Base-by-base conservation (phyloP, 306 rosid genomes). In the Lotus japonicus region DNA sequence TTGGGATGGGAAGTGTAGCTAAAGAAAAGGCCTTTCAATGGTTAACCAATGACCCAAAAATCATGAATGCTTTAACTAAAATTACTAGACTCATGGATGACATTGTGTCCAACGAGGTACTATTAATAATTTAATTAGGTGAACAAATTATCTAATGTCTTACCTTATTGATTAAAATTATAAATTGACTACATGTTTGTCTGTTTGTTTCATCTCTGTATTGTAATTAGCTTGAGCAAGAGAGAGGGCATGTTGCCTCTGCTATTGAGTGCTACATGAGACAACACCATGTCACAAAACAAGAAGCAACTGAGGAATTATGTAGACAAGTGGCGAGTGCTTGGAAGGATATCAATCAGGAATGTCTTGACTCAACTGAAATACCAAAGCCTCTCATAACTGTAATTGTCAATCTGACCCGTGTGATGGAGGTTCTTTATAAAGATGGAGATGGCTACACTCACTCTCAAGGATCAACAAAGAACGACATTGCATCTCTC, bases 81-180 rank as follows among this genome's bases (percentile, higher is more conserved):
- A 45, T 82, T 41, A 5, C 45, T 16, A 75, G 86, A 35, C 57
- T 79, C 43, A 82, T 82, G 83, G 67, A 75, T 39, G 84, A 82
- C 56, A 53, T 79, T 2, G 76, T 65, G 17, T 74, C 81, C 5
- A 60, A 42, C 23, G 51, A 82, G 78, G 81, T 58, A 33, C n/a
- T n/a, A n/a, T n/a, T n/a, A n/a, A n/a, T n/a, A n/a, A n/a, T 0
- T 53, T 0, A 53, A 19, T 2, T 1, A 8, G 0, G 5, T 28
- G 10, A 10, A 2, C 0, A 1, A 10, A 23, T 21, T 21, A 1
- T 1, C 3, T 18, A 18, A 52, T 19, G 9, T 19, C 9, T 2
- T 52, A 13, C 9, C 4, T 1, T 15, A 1, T 4, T n/a, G 11
- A 53, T 52, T 4, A 3, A 0, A 11, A 21, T 12, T 45, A 8